phyloP scores from a whole-genome alignment of 768 basidiomycete genomes.

The Termitomyces sp. region DNA sequence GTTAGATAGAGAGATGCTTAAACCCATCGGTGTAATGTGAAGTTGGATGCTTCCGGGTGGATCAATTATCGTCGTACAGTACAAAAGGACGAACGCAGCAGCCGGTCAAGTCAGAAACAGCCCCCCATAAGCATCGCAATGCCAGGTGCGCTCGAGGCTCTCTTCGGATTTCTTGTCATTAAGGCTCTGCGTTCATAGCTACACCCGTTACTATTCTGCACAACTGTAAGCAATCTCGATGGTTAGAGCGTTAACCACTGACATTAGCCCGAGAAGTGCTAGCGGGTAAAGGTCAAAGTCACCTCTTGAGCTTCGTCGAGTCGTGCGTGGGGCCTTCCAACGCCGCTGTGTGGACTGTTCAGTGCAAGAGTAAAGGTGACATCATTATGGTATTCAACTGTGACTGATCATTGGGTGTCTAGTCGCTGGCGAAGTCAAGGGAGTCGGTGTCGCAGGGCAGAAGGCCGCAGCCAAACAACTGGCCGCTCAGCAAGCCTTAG shows the following conservation, averaged over 20 bases:
- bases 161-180: neutral
- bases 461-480: conserved; percentile 42
- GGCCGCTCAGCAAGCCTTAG: conserved; percentile 40
- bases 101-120: neutral
- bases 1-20: neutral
- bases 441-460: conserved; percentile 35
- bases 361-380: conserved; percentile 46
- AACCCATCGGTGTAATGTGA: conserved; percentile 5
- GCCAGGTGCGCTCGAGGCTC: conserved; percentile 12
- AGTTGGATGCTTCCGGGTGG: conserved; percentile 6
- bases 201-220: conserved; percentile 28
- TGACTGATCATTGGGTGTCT: conserved; percentile 2
- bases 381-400: neutral
- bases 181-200: neutral
- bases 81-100: conserved; percentile 14
- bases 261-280: conserved; percentile 20
- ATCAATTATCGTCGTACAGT: conserved; percentile 12
- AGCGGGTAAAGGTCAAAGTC: conserved; percentile 15
- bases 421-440: conserved; percentile 46
- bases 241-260: neutral
- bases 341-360: conserved; percentile 41
- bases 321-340: conserved; percentile 33
- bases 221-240: conserved; percentile 34
- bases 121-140: conserved; percentile 4
- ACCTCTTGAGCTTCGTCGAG: conserved; percentile 37